These are phyloP conservation scores for Acanthamoeba triangularis DNA, from an alignment of 208 protist genomes.

Conservation along the genomic window DNA sequence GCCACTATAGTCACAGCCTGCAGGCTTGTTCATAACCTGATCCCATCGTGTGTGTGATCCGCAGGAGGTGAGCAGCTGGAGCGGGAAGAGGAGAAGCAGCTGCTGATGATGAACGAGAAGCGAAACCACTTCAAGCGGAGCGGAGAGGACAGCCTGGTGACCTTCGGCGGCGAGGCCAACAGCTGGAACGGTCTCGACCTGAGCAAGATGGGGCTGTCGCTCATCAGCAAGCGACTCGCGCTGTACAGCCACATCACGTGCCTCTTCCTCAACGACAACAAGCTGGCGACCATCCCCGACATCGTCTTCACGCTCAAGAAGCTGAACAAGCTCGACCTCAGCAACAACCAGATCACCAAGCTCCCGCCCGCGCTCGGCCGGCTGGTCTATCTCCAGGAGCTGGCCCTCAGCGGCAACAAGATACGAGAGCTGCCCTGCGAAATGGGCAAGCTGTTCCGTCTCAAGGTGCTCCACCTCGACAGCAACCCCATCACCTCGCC, in stretches of 20 bases:
- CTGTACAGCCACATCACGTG: slow-evolving; percentile 58
- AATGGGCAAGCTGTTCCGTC: slow-evolving; percentile 57
- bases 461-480: slow-evolving; percentile 24
- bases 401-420: slow-evolving; percentile 37
- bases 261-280: slow-evolving; percentile 72
- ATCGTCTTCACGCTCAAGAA: slow-evolving; percentile 33
- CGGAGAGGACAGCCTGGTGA: slow-evolving; percentile 16
- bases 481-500: slow-evolving; percentile 30
- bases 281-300: slow-evolving; percentile 50
- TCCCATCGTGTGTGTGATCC: too few species aligned
- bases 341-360: slow-evolving; percentile 67
- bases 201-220: slow-evolving; percentile 41
- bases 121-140: slow-evolving; percentile 27
- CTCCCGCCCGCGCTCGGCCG: slow-evolving; percentile 6
- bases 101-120: slow-evolving; percentile 61
- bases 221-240: slow-evolving; percentile 28
- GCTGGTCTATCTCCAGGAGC: slow-evolving; percentile 60
- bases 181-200: slow-evolving; percentile 65
- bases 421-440: slow-evolving; percentile 58
- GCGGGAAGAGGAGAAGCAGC: slow-evolving; percentile 60
- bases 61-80: slow-evolving; percentile 14
- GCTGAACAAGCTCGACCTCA: slow-evolving; percentile 66
- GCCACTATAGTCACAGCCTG: too few species aligned
- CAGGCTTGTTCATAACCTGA: too few species aligned
- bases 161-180: slow-evolving; percentile 49